phyloP scores from a whole-genome alignment of 2,329 filamentous ascomycete species.

The Exophiala dermatitidis region DNA sequence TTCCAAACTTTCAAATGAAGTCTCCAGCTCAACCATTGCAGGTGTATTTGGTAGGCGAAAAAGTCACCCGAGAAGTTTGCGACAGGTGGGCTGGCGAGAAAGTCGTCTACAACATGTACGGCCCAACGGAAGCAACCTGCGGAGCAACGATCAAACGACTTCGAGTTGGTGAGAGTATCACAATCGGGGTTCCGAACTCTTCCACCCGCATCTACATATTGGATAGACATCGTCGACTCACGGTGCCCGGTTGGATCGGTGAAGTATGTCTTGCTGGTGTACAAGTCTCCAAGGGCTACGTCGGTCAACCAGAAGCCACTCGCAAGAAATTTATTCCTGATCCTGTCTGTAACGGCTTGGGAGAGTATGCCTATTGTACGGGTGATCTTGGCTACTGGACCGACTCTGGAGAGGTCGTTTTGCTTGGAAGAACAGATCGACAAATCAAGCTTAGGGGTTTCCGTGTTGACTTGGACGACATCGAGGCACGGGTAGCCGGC shows the following conservation, averaged over 20 bases:
- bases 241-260: conserved; percentile 34
- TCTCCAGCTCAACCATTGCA: too few relatives aligned
- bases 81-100: conserved; percentile 32
- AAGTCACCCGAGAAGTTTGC: conserved; percentile 31
- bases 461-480: conserved; percentile 38
- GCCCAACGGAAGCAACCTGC: conserved; percentile 39
- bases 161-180: conserved; percentile 28
- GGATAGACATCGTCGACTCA: conserved; percentile 30
- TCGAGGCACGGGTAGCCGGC: conserved; percentile 28
- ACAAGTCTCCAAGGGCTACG: conserved; percentile 40
- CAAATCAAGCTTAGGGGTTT: conserved; percentile 37
- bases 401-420: conserved; percentile 34
- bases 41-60: conserved; percentile 37
- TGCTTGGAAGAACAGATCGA: conserved; percentile 38
- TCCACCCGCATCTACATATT: conserved; percentile 40
- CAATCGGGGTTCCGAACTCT: conserved; percentile 34
- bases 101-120: conserved; percentile 40
- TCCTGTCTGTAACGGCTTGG: conserved; percentile 8
- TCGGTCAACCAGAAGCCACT: conserved; percentile 31
- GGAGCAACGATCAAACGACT: conserved; percentile 34
- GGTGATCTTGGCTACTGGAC: conserved; percentile 27
- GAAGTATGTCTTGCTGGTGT: conserved; percentile 41
- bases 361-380: not conserved
- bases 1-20: too few relatives aligned
- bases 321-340: conserved; percentile 32